Base-by-base conservation (phyloP, 441 rosid species). In the Populus hybrid region DNA sequence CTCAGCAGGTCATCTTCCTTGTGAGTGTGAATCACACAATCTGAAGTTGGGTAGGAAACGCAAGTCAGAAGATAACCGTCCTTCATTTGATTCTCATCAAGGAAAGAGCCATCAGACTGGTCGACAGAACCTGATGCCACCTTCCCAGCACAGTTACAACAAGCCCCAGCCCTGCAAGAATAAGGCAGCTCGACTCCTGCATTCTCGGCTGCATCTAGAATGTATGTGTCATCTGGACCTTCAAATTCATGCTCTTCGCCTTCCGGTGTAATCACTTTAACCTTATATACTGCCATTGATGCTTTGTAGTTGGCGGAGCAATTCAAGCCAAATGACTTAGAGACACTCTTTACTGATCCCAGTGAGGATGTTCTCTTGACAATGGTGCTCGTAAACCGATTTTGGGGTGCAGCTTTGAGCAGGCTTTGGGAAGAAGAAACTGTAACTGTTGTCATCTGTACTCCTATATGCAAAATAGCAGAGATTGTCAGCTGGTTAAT, bases 101-200 rank as follows among this genome's bases (percentile, higher is more conserved):
- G 89, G 84, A 88, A 95, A 24, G 95, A 90, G 72, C 95, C 95
- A n/a, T 95, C 99, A 0, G 91, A 86, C 32, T 30, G 32, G 32
- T 30, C 32, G 32, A 30, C 32, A 0, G 87, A 28, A 1, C 97
- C 98, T 0, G 84, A 36, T 74, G 24, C 88, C 64, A 93, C 34
- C 86, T 88, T 85, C 77, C 97, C 98, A 0, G 97, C 32, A 30
- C 32, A 30, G 32, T 4, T 30, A 30, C 32, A 30, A 30, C 32
- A 30, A 30, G 32, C 94, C 10, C 98, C 98, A 2, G 98, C 97
- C 85, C 94, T 83, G 89, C 98, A 92, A 20, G 97, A 95, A 80
- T 89, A 92, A 6, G 98, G 99, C 83, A 93, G 85, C 20, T 95
- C 99, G 0, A 90, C 73, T 74, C 97, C 99, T 0, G 94, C 97